Evolutionary conservation across 2,329 filamentous ascomycete species (phyloP), one percentile per base, ranked within the genome.

Genomic region (Fusarium torulosum): DNA sequence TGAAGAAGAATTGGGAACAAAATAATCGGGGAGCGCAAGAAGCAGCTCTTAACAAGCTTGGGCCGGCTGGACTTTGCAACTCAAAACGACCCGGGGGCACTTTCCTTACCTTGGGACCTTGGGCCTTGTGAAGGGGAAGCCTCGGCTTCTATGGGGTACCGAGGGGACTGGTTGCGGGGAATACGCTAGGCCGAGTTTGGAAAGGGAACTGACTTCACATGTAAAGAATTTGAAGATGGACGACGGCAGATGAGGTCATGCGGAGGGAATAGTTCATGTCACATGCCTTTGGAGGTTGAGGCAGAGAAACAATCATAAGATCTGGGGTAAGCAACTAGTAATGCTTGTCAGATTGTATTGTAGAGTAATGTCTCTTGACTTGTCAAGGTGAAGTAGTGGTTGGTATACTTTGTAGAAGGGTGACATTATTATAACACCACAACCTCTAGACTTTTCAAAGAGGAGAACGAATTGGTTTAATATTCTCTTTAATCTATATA

Each of bases 81-180:
- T 64, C 55, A 35, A 63, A 53, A 57, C 44, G 29, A 55, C 54
- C 50, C 55, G 56, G 53, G 56, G 57, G 59, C 38, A 55, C 53
- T 47, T 53, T 42, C 45, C 45, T 47, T 43, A 52, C 41, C 54
- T 54, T 45, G 58, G 58, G 41, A 52, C 41, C 54, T 54, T 38
- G 58, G 58, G 42, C 59, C 72, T 66, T 62, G 63, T 65, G 65
- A 69, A 72, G 70, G 71, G 70, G 65, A 68, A 72, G 71, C 73
- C 73, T 72, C 71, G 74, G 74, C 74, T 75, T 71, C 66, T 55
- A 67, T 70, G 71, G 65, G 68, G 66, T 70, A 74, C 74, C 72
- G 73, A 75, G 74, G 74, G 73, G 73, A 65, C 58, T 59, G 59
- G 70, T 53, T 66, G 62, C 61, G 72, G 64, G 56, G 59, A 64